Conservation (phyloP, 192 early-diverging fungal species). For the Anaeromyces robustus region DNA sequence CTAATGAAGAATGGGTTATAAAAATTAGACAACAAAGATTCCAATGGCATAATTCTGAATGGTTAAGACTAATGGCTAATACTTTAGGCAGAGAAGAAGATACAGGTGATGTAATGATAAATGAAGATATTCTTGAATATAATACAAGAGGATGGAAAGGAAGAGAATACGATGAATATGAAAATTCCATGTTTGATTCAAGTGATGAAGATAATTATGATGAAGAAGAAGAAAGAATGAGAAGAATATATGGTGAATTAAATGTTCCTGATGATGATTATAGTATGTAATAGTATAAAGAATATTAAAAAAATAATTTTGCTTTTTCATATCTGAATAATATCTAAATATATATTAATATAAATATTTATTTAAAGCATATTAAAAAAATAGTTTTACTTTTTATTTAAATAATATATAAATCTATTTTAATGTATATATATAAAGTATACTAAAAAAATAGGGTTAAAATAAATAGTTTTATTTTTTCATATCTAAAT, state of each 20-base stretch:
- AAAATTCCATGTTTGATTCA: not conserved
- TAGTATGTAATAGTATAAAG: not conserved
- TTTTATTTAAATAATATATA: too few relatives aligned
- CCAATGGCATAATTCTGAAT: conserved; percentile 41
- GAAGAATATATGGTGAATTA: not conserved
- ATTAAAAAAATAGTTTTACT: too few relatives aligned
- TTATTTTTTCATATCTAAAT: too few relatives aligned
- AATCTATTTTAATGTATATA: too few relatives aligned
- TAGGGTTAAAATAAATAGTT: too few relatives aligned
- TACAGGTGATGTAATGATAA: not conserved
- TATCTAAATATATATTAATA: too few relatives aligned
- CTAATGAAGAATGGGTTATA: conserved; percentile 29
- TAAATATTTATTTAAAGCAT: too few relatives aligned
- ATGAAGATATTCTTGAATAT: not conserved
- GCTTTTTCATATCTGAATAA: too few relatives aligned
- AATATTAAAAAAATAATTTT: too few relatives aligned
- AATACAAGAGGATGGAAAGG: not conserved
- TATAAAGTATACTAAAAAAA: too few relatives aligned
- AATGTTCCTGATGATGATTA: not conserved
- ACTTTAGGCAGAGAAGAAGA: not conserved
- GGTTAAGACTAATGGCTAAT: conserved; percentile 7
- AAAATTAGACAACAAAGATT: conserved; percentile 36
- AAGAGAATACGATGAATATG: not conserved
- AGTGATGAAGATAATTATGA: not conserved
- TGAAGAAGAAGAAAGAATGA: not conserved